Base-by-base conservation (phyloP, 2,329 filamentous ascomycete genomes). In the Neonectria sp. region DNA sequence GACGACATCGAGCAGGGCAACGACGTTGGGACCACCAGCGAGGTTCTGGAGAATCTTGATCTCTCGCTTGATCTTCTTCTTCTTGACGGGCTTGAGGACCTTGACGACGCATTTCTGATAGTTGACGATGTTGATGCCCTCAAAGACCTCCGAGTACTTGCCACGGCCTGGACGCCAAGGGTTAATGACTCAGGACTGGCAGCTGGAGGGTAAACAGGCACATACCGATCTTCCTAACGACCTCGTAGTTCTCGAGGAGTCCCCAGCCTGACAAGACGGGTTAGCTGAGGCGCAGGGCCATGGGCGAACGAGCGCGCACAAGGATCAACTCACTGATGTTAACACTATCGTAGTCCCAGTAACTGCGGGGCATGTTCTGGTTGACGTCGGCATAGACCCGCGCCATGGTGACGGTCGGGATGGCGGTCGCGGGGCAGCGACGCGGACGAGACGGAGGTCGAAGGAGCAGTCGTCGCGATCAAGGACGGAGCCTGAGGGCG, bases 11-110 rank as follows among this genome's bases (percentile, higher is more conserved):
- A 99, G 88, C 74, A 99, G 86, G 46, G 95, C 95, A 70, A 99
- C 93, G 72, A 99, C 95, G 79, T 99, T 99, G 69, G 97, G 96
- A 0, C 96, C 96, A 45, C 96, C 96, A 0, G 95, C 95, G 71
- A 99, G 86, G 79, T 99, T 99, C 84, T 99, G 96, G 76, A 99
- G 88, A 76, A 99, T 99, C 89, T 99, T 99, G 91, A 99, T 99
- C 84, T 99, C 96, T 79, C 96, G 91, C 93, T 99, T 99, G 82
- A 99, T 99, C 93, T 99, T 99, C 95, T 99, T 99, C 93, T 99
- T 99, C 91, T 99, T 99, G 65, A 99, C 96, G 3, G 96, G 96
- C 87, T 99, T 99, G 77, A 99, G 89, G 66, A 99, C 97, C 86
- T 99, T 99, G 90, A 99, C 95, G 80, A 99, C 96, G 83, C 96